Conservation (phyloP, 2,329 filamentous ascomycete genomes). For the Bisporella sp. region DNA sequence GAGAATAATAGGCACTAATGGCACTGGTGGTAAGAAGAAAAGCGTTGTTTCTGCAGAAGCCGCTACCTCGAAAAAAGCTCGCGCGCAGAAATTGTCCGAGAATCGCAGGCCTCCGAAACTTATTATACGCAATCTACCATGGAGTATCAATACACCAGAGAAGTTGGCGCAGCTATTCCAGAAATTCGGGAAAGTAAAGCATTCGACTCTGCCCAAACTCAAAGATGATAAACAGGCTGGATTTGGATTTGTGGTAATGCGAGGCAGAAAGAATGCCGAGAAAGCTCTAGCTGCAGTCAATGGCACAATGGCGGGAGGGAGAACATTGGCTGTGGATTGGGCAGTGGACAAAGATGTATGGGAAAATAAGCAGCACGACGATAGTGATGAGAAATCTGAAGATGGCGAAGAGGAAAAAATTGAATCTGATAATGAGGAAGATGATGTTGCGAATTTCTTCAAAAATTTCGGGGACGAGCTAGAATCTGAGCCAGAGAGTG, state of each 20-base stretch:
- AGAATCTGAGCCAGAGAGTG: constrained; percentile 30
- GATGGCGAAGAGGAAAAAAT: constrained; percentile 25
- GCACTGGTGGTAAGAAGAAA: constrained; percentile 29
- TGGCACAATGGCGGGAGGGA: constrained; percentile 82
- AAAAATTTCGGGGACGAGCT: constrained; percentile 26
- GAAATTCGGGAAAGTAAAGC: constrained; percentile 88
- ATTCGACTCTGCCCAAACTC: constrained; percentile 74
- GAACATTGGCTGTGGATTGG: constrained; percentile 90
- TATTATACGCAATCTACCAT: constrained; percentile 90
- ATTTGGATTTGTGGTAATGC: constrained; percentile 87
- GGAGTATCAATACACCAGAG: constrained; percentile 85
- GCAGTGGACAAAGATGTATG: constrained; percentile 87
- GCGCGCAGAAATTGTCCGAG: constrained; percentile 53
- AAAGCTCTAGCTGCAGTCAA: constrained; percentile 80
- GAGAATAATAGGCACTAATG: constrained; percentile 51
- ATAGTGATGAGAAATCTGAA: constrained; percentile 27
- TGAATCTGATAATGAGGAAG: constrained; percentile 25
- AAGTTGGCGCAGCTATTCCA: constrained; percentile 74
- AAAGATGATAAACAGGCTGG: constrained; percentile 62
- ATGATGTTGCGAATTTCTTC: constrained; percentile 31
- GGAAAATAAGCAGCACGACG: constrained; percentile 36
- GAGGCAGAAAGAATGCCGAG: constrained; percentile 85
- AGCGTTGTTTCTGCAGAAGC: constrained; percentile 29
- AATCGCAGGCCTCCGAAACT: constrained; percentile 61
- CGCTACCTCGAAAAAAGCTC: constrained; percentile 41